Conservation (phyloP, 495 filamentous ascomycete genomes). For the Aspergillus affinis region DNA sequence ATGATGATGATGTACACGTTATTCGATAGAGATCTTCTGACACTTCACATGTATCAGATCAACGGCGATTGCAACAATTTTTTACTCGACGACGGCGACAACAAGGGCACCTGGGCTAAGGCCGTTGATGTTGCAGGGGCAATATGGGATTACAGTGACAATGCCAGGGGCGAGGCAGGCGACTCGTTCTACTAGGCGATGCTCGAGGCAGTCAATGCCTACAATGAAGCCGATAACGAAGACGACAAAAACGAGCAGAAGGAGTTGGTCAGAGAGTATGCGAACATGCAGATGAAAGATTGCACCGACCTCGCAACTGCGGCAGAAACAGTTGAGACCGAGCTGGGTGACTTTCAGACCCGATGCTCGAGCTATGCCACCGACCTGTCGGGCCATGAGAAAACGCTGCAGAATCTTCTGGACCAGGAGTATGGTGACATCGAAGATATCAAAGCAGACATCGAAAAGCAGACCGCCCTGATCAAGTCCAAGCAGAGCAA, state of each 20-base stretch:
- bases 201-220: not conserved
- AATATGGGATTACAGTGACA: not conserved
- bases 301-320: not conserved
- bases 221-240: not conserved
- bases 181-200: not conserved
- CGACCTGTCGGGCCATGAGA: not conserved
- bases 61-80: not conserved
- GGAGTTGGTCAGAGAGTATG: not conserved
- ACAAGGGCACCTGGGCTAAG: not conserved
- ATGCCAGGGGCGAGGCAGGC: not conserved
- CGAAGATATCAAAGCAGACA: not conserved
- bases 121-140: not conserved
- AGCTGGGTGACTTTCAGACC: not conserved
- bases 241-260: not conserved
- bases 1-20: no score
- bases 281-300: not conserved
- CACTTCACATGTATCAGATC: not conserved
- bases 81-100: not conserved
- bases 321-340: not conserved
- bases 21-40: not conserved
- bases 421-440: not conserved
- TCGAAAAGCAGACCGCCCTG: not conserved
- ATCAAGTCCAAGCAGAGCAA: not conserved
- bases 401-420: not conserved
- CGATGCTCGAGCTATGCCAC: not conserved